These are phyloP conservation scores for Pilasporangium apinafurcum DNA, from an alignment of 352 stramenopile species.

Conservation along the genomic window DNA sequence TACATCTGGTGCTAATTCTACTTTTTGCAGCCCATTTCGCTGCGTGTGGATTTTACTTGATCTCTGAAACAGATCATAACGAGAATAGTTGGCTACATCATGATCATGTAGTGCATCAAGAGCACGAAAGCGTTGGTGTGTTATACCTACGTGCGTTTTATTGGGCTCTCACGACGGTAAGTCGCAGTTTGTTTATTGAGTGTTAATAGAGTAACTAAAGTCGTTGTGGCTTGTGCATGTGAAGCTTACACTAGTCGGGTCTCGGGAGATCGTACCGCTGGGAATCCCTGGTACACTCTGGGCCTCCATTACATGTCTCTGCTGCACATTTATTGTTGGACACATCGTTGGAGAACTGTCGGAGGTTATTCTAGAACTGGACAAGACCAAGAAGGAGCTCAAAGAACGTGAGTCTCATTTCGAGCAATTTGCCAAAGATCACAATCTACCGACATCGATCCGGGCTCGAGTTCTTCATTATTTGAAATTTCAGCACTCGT, in stretches of 20 bases:
- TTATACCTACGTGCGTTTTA: slow-evolving; percentile 73
- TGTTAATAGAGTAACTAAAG: not conserved
- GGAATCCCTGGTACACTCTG: slow-evolving; percentile 57
- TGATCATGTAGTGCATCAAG: slow-evolving; percentile 64
- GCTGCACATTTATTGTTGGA: slow-evolving; percentile 70
- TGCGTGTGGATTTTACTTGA: slow-evolving; percentile 64
- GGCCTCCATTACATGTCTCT: slow-evolving; percentile 55
- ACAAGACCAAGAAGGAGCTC: slow-evolving; percentile 67
- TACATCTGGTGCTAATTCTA: slow-evolving; percentile 59
- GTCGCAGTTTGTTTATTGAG: not conserved
- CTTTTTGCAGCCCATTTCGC: slow-evolving; percentile 59
- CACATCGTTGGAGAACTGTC: slow-evolving; percentile 75
- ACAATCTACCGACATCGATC: slow-evolving; percentile 47
- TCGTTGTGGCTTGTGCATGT: slow-evolving; percentile 1
- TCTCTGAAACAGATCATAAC: slow-evolving; percentile 57
- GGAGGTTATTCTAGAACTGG: slow-evolving; percentile 69
- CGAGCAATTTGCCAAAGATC: slow-evolving; percentile 62
- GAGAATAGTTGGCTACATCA: slow-evolving; percentile 60
- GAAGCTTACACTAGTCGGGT: slow-evolving; percentile 61
- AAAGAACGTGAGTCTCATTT: slow-evolving; percentile 61
- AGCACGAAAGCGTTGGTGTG: slow-evolving; percentile 35
- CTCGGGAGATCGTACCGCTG: slow-evolving; percentile 58
- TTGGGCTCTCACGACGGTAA: slow-evolving; percentile 67
- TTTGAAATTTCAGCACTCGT: slow-evolving; percentile 62
- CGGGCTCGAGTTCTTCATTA: slow-evolving; percentile 59